Percentiles rank a stretch among this genome's conserved stretches.
Conservation (phyloP, 495 filamentous ascomycete species). For the Cudoniella acicularis region DNA sequence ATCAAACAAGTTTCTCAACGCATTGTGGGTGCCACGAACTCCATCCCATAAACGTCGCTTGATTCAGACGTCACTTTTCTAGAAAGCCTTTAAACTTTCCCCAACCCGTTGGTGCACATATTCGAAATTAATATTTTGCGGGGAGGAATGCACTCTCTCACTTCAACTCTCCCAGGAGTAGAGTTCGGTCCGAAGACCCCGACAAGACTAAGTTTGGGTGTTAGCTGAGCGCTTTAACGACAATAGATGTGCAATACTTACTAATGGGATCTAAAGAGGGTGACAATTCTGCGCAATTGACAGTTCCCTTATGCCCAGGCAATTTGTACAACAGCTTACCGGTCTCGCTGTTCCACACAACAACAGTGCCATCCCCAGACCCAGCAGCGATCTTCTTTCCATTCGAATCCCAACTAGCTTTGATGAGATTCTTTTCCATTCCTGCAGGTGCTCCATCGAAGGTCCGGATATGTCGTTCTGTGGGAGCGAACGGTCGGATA, state of each 20-base stretch:
- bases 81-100: neutral
- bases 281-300: conserved; percentile 91
- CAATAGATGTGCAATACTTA: conserved; percentile 49
- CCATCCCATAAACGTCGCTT: neutral
- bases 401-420: conserved; percentile 85
- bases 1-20: neutral
- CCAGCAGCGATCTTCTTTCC: conserved; percentile 86
- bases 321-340: conserved; percentile 91
- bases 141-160: conserved; percentile 24
- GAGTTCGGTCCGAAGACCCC: conserved; percentile 75
- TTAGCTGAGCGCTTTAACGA: conserved; percentile 25
- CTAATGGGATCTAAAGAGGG: conserved; percentile 79
- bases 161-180: conserved; percentile 73
- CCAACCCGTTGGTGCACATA: neutral
- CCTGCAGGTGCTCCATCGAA: conserved; percentile 87
- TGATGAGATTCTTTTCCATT: conserved; percentile 86
- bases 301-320: conserved; percentile 90
- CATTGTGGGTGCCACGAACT: neutral
- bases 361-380: conserved; percentile 83
- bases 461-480: conserved; percentile 74
- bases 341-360: conserved; percentile 81
- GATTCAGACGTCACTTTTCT: neutral
- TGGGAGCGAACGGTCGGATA: conserved; percentile 88
- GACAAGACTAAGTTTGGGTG: conserved; percentile 61
- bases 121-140: neutral